These are phyloP conservation scores for Penicillium sp. DNA, from an alignment of 2,329 filamentous ascomycete genomes.

Conservation along the genomic window DNA sequence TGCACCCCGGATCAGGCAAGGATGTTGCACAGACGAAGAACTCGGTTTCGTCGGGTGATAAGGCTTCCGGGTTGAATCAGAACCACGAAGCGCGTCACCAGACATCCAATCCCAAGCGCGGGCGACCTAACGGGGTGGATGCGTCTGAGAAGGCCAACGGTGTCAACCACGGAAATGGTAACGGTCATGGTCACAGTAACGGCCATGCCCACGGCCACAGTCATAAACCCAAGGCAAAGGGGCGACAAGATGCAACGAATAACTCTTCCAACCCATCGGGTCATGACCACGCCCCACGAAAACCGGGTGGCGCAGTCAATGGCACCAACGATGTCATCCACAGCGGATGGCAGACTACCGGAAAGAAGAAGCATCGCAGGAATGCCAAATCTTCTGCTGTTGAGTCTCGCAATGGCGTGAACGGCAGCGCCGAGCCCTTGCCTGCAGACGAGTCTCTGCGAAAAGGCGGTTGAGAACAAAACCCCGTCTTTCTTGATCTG, in stretches of 20 bases:
- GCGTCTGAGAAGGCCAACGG: slow-evolving; percentile 44
- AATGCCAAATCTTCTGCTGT: slow-evolving; percentile 43
- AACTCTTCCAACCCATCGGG: slow-evolving; percentile 24
- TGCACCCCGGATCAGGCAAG: slow-evolving; percentile 35
- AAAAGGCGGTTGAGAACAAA: slow-evolving; percentile 51
- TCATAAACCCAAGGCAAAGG: slow-evolving; percentile 45
- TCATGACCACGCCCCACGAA: slow-evolving; percentile 36
- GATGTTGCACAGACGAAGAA: slow-evolving; percentile 39
- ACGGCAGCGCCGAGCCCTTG: slow-evolving; percentile 45
- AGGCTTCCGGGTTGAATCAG: slow-evolving; percentile 32
- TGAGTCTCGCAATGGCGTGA: slow-evolving; percentile 39
- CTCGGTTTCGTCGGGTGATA: slow-evolving; percentile 34
- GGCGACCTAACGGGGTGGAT: slow-evolving; percentile 40
- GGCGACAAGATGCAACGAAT: slow-evolving; percentile 38
- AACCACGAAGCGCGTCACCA: slow-evolving; percentile 40
- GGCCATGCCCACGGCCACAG: slow-evolving; percentile 40
- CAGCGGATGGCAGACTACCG: slow-evolving; percentile 51
- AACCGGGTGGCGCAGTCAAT: slow-evolving; percentile 34
- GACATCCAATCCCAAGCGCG: slow-evolving; percentile 40
- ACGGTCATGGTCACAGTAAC: slow-evolving; percentile 39
- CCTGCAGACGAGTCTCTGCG: slow-evolving; percentile 52
- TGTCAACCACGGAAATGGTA: slow-evolving; percentile 27
- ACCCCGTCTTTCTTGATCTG: neutral
- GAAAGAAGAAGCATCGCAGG: slow-evolving; percentile 52
- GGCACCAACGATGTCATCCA: slow-evolving; percentile 36